Evolutionary conservation across 768 basidiomycete species (phyloP), one percentile per base, ranked within the genome.

Genomic region (Collybia sordida): DNA sequence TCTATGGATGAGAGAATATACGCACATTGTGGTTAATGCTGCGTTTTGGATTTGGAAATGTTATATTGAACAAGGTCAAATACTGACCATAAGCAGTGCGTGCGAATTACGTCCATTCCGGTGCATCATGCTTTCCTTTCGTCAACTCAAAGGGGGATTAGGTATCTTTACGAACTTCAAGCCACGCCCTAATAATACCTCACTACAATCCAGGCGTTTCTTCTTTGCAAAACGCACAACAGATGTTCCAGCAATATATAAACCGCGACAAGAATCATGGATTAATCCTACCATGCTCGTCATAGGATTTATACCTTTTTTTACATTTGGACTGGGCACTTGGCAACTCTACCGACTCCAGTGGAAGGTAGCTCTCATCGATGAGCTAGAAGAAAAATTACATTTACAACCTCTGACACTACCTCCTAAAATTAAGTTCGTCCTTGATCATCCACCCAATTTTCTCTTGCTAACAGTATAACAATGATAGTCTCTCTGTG

Each of bases 351-450:
- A 91, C 59, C 83, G 97, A 42, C 79, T 98, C 24, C 82, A 90
- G 65, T 99, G 97, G 97, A 99, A 99, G 69, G 74, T 96, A 39
- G 81, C 83, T 45, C 77, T 99, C 44, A 98, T 98, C 54, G 91
- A 97, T 56, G 91, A 98, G 60, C 76, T 98, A 28, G 89, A 97
- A 64, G 85, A 90, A 67, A 96, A 97, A 69, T 71, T 98, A 28
- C 79, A 87, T 54, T 75, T 88, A 14, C 82, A 81, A 25, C 88
- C 96, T 0, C 80, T 99, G 49, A 61, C 73, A 21, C 72, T 99
- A 23, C 97, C 97, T 1, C 78, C 77, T 40, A 81, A 81, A 68
- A 85, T 99, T 70, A 94, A 98, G 96, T 97, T 64, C 60, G 79
- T 71, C 47, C 17, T 45, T 21, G 14, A 23, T 17, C 17, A 37